Percentiles rank a stretch among this genome's conserved stretches.
Conservation (phyloP, 176 grass and related monocot genomes). For the Rhynchospora pubera region DNA sequence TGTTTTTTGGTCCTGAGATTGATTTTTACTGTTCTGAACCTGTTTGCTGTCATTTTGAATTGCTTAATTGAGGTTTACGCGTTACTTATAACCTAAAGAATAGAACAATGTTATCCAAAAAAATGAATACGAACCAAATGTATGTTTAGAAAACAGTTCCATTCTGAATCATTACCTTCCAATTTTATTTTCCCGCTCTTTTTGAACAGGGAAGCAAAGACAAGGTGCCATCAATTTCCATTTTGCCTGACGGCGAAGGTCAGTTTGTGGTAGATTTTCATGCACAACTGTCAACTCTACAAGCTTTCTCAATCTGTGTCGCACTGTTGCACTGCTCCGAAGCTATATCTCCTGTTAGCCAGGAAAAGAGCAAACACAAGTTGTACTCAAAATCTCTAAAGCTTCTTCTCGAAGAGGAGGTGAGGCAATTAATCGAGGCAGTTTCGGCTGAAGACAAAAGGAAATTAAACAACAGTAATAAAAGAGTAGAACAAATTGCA, state of each 20-base stretch:
- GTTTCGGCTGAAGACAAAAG: slow-evolving; percentile 72
- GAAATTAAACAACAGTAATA: slow-evolving; percentile 41
- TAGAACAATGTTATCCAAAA: neutral
- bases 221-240: slow-evolving; percentile 54
- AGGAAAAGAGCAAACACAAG: slow-evolving; percentile 64
- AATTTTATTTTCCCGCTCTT: slow-evolving; percentile 8
- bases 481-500: slow-evolving; percentile 34
- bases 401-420: slow-evolving; percentile 86
- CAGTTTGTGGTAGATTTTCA: slow-evolving; percentile 79
- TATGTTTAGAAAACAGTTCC: neutral
- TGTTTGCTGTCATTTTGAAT: neutral
- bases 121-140: neutral
- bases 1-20: neutral
- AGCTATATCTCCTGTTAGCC: slow-evolving; percentile 42
- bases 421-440: slow-evolving; percentile 70
- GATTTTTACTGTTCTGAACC: neutral
- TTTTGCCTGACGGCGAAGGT: slow-evolving; percentile 49
- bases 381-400: slow-evolving; percentile 75
- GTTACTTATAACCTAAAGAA: neutral
- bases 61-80: neutral
- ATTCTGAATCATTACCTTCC: neutral
- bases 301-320: slow-evolving; percentile 89
- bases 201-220: slow-evolving; percentile 81
- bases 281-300: slow-evolving; percentile 58
- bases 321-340: slow-evolving; percentile 76